Base-by-base conservation (phyloP, 1,139 yeast species). In the Pichia sp. region DNA sequence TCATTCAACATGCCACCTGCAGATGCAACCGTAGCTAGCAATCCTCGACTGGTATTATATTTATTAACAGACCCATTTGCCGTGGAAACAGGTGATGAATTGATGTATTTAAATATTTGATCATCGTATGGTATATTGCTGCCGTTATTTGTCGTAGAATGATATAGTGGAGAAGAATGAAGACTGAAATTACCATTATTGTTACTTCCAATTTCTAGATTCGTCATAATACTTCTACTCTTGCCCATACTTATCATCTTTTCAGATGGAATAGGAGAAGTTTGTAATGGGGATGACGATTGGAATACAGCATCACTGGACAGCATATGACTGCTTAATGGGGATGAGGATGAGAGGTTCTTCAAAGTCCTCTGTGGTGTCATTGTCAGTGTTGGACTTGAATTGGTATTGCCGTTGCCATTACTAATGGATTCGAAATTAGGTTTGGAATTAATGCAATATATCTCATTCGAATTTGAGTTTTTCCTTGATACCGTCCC, bases 241-340 rank as follows among this genome's bases (percentile, higher is more conserved):
- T 17, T 33, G 30, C 18, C 18, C 17, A 33, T 30, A 31, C 20
- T 17, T 21, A n/a, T 9, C 27, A 15, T 22, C n/a, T 14, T 19
- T n/a, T 33, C 40, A 4, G 42, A 27, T 28, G 44, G 52, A 12
- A 51, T 14, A 27, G 54, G 54, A 15, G 54, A 51, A 6, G 54
- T 51, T 30, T 40, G 44, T 3, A 47, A 27, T 20, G 54, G 51
- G 5, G 54, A 49, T 22, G 52, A 48, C 14, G 35, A 42, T 24
- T 37, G 34, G 24, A 32, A 32, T 9, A 31, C 35, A 15, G 20
- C 17, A 11, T 48, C 52, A 35, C 45, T 48, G 8, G 47, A 37
- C 39, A 45, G 37, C 18, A 48, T 31, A 22, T 34, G 40, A 39
- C 39, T 51, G 3, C 46, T 36, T 22, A 49, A 15, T 17, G 54